Base-by-base conservation (phyloP, 257 asterid species). In the Fraxinus americana region DNA sequence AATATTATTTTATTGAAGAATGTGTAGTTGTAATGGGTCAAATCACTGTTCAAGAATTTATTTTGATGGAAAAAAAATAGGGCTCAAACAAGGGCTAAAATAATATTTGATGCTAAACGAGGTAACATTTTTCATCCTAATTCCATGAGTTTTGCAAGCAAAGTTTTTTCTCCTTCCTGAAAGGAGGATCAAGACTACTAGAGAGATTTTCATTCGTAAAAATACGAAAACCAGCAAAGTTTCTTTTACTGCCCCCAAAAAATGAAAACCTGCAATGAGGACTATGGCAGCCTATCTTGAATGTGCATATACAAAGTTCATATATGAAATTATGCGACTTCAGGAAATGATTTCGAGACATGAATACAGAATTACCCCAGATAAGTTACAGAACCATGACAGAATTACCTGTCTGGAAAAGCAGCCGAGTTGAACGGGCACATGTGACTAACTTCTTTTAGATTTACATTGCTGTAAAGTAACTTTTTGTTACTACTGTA, bases 381-480 rank as follows among this genome's bases (percentile, higher is more conserved):
- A 75, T 16, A 78, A 54, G 65, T 48, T 35, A 77, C 67, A 78
- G 78, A 82, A 69, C 12, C 27, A 52, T 43, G 76, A 71, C 23
- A 72, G 45, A 72, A 77, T 79, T 81, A 92, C 99, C 98, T 93
- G 92, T 96, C 99, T 30, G 98, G 98, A 84, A 96, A 96, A 84
- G 97, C 98, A 75, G 97, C 97, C 70, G 97, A 91, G 75, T 96
- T 96, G 94, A 96, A 96, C 70, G 97, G 99, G 87, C 99, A 96
- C 99, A 96, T 93, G 71, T 90, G 85, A 82, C 96, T 91, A 78
- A 93, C 98, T 92, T 93, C 97, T 89, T 93, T 96, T 65, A 93
- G 92, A 83, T 93, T 96, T 48, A 96, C 98, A 82, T 96, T 92
- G 88, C 98, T 96, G 87, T 96, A 96, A 70, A 96, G 93, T 82